phyloP scores from a whole-genome alignment of 2,329 filamentous ascomycete genomes.

The Byssoonygena ceratinophila region DNA sequence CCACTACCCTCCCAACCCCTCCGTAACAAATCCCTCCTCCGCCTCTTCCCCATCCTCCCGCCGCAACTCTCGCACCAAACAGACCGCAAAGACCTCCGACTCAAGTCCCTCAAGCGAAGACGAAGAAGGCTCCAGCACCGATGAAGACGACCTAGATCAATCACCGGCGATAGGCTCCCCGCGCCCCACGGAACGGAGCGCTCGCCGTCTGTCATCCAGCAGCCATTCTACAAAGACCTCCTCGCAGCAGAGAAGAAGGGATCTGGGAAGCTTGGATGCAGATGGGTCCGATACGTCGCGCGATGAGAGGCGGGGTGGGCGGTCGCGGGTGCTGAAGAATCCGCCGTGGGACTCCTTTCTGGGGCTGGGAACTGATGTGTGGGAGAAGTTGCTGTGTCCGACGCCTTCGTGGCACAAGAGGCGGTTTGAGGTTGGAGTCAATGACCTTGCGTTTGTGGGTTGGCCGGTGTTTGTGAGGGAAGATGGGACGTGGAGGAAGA shows the following conservation, averaged over 20 bases:
- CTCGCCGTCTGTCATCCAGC: not conserved
- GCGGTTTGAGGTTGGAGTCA: constrained; percentile 70
- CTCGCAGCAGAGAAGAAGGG: not conserved
- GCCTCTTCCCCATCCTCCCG: too few relatives aligned
- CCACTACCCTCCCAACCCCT: constrained; percentile 62
- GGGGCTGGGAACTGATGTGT: constrained; percentile 62
- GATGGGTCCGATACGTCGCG: not conserved
- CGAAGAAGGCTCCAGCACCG: constrained; percentile 30
- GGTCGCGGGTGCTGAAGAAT: constrained; percentile 19
- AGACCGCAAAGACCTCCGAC: constrained; percentile 20
- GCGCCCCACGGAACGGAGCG: constrained; percentile 1
- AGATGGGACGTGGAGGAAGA: constrained; percentile 64
- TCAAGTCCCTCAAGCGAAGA: constrained; percentile 29
- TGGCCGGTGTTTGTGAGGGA: constrained; percentile 74
- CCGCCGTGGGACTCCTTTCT: constrained; percentile 51
- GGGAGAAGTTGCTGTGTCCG: constrained; percentile 71
- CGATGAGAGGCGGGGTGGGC: not conserved
- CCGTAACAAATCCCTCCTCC: constrained; percentile 25
- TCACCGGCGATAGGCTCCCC: not conserved
- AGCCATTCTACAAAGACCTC: constrained; percentile 3
- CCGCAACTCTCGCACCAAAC: constrained; percentile 27
- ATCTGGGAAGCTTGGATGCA: not conserved
- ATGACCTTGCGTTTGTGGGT: constrained; percentile 68
- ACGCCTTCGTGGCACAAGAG: constrained; percentile 66
- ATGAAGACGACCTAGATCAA: constrained; percentile 27